Base-by-base conservation (phyloP, 306 rosid genomes). In the Phaseolus lunatus region DNA sequence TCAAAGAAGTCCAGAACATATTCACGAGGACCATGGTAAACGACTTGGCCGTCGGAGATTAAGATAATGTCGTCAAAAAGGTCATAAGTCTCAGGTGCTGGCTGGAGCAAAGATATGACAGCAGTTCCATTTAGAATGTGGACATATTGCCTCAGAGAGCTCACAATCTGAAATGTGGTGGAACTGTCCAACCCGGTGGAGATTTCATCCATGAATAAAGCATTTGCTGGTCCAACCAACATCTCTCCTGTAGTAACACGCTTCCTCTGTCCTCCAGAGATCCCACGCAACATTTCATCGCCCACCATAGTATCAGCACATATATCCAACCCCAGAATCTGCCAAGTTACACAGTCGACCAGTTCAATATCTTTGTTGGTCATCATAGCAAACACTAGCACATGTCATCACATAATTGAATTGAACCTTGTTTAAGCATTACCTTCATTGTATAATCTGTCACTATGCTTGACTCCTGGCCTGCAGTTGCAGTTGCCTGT, bases 251-350 rank as follows among this genome's bases (percentile, higher is more conserved):
- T 90, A 2, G 98, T 94, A 1, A 94, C 89, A 56, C 98, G 98
- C 80, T 94, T 94, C 85, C 91, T 94, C 62, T 94, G 90, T 19
- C 98, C 98, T 23, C 98, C 98, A 3, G 98, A 94, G 70, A 94
- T 89, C n/a, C 98, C 98, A 43, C 97, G 84, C 83, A 93, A 74
- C 94, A 90, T 90, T n/a, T 89, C 93, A 78, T 87, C 89, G 27
- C 98, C 98, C 33, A 94, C 94, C 88, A 92, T 81, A 7, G 88
- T 92, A 70, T 94, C 97, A 54, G 98, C 89, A 73, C 98, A 94
- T 15, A 85, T 79, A 63, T 94, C 98, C 83, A 94, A 72, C 62
- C 98, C 98, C 80, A 94, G 87, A 62, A 94, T 82, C 98, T 94
- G 84, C 52, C 69, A 5, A 69, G 50, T 49, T 9, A 50, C 2